Evolutionary conservation across 331 rosid genomes (phyloP).

Genomic region (Rosa hybrid): DNA sequence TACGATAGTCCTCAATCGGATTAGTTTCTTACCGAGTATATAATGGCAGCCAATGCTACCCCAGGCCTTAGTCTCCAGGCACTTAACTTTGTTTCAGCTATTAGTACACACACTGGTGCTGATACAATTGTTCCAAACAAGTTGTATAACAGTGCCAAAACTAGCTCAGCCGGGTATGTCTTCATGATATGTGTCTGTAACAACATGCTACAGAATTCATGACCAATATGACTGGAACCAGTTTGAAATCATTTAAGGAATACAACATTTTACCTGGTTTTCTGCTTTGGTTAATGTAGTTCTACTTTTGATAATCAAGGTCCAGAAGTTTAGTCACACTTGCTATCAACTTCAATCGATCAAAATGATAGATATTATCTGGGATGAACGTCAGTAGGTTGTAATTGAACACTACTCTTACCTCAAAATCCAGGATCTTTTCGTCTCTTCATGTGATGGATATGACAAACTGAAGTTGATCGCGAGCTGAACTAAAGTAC

Average conservation of each 20-base stretch:
- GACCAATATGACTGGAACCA: neutral
- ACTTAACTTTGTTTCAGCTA: constrained; percentile 49
- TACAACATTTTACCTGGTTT: neutral
- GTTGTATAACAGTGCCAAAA: constrained; percentile 57
- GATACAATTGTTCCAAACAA: constrained; percentile 52
- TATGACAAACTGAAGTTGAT: neutral
- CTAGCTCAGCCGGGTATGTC: constrained; percentile 57
- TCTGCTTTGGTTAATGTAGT: neutral
- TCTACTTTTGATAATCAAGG: neutral
- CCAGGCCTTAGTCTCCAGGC: constrained; percentile 61
- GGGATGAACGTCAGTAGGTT: neutral
- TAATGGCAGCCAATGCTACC: constrained; percentile 41
- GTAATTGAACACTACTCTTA: neutral
- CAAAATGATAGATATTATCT: neutral
- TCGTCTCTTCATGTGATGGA: neutral
- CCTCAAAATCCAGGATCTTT: neutral
- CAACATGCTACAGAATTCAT: constrained; percentile 15
- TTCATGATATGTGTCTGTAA: constrained; percentile 53
- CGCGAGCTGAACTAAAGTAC: neutral
- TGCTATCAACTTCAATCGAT: neutral
- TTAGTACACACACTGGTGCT: constrained; percentile 47
- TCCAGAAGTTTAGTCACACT: neutral
- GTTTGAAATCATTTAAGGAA: neutral
- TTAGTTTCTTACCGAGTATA: constrained; percentile 54
- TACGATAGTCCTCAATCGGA: neutral